Percentiles rank a stretch among this genome's conserved stretches.
Evolutionary conservation across 306 rosid species (phyloP).

Genomic region (Vicia villosa): DNA sequence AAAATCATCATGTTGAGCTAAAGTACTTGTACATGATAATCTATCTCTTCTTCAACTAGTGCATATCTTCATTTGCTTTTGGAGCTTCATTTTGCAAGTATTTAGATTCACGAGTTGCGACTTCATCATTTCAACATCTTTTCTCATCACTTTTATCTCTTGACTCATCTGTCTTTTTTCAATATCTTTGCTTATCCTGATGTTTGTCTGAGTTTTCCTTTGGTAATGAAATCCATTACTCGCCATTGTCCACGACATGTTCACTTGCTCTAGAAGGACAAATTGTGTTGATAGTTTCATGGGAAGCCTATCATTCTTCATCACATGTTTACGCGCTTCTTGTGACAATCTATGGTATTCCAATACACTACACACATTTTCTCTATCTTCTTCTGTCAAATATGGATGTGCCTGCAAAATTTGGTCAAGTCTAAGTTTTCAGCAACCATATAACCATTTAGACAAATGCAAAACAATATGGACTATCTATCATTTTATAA

Average conservation of each 20-base stretch:
- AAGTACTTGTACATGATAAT: conserved; percentile 12
- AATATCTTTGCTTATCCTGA: conserved; percentile 44
- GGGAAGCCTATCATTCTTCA: conserved; percentile 69
- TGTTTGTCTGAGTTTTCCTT: conserved; percentile 46
- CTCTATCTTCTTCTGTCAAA: conserved; percentile 63
- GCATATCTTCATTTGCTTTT: conserved; percentile 53
- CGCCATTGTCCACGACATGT: conserved; percentile 45
- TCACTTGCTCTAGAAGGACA: conserved; percentile 65
- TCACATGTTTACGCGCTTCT: conserved; percentile 66
- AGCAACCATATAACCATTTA: neutral
- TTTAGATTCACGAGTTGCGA: conserved; percentile 64
- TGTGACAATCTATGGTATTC: conserved; percentile 74
- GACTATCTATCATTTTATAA: no score
- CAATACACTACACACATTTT: conserved; percentile 49
- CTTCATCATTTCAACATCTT: conserved; percentile 67
- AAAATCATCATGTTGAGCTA: neutral
- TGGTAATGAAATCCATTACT: conserved; percentile 36
- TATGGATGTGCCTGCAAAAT: conserved; percentile 68
- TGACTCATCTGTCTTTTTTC: conserved; percentile 43
- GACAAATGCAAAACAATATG: neutral
- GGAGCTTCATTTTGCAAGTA: conserved; percentile 61
- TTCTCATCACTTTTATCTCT: conserved; percentile 61
- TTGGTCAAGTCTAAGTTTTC: neutral
- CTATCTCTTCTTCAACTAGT: conserved; percentile 31
- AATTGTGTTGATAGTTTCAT: conserved; percentile 47